Percentiles rank a stretch among this genome's conserved stretches.
These are phyloP conservation scores for Strobilomyces dryophilus DNA, from an alignment of 768 basidiomycete genomes.

Conservation along the genomic window DNA sequence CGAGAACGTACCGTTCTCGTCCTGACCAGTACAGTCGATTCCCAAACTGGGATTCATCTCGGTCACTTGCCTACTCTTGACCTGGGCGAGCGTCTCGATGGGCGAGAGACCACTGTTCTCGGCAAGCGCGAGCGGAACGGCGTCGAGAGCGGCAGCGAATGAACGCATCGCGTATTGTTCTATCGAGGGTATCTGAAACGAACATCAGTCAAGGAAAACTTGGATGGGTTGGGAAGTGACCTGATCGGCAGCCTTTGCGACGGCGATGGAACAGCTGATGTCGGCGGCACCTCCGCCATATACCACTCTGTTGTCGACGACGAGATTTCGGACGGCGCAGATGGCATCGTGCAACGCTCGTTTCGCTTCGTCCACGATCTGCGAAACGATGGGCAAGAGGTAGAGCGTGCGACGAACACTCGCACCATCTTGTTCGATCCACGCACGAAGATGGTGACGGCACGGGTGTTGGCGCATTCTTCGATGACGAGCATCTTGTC, in stretches of 20 bases:
- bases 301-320: constrained; percentile 93
- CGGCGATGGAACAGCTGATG: constrained; percentile 91
- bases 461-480: constrained; percentile 94
- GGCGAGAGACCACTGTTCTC: constrained; percentile 97
- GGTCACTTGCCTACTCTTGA: constrained; percentile 87
- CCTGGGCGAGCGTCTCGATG: constrained; percentile 94
- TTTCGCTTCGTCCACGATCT: constrained; percentile 99
- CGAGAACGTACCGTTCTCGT: constrained; percentile 69
- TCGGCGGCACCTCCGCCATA: constrained; percentile 99
- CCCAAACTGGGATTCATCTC: constrained; percentile 85
- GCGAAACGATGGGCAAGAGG: constrained; percentile 1
- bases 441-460: constrained; percentile 95
- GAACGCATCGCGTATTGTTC: constrained; percentile 99
- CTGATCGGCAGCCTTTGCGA: constrained; percentile 92
- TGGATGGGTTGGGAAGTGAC: constrained; percentile 35
- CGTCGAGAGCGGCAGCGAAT: constrained; percentile 93
- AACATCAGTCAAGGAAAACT: background rate
- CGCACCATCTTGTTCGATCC: constrained; percentile 98
- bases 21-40: constrained; percentile 86
- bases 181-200: constrained; percentile 81
- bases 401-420: background rate
- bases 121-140: constrained; percentile 92
- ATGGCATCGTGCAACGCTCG: constrained; percentile 97
- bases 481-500: constrained; percentile 99
- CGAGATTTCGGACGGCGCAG: constrained; percentile 93